phyloP scores from a whole-genome alignment of 176 grass and related monocot species.

The Rhynchospora pubera region DNA sequence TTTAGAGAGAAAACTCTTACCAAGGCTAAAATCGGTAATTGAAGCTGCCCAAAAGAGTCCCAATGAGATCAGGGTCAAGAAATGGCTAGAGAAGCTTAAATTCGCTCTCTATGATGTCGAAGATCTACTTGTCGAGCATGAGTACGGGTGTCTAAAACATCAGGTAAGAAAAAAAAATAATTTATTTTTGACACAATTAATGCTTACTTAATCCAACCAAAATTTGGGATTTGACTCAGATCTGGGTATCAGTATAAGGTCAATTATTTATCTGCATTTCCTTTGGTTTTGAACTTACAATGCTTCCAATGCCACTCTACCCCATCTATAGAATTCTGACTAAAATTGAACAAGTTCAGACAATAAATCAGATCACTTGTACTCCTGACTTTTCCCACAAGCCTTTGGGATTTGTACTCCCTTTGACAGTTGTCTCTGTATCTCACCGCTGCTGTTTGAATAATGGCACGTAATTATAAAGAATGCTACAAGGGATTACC shows the following conservation, averaged over 20 bases:
- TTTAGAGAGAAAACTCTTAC: slow-evolving; percentile 4
- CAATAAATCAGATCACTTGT: not conserved
- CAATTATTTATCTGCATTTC: not conserved
- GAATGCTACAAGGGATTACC: not conserved
- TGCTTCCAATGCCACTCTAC: not conserved
- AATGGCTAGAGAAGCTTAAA: slow-evolving; percentile 21
- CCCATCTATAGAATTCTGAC: not conserved
- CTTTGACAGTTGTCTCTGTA: not conserved
- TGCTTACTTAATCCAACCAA: not conserved
- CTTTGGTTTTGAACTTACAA: not conserved
- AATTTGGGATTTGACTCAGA: not conserved
- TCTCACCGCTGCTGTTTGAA: not conserved
- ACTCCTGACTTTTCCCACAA: not conserved
- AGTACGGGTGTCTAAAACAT: not conserved
- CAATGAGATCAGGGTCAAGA: not conserved
- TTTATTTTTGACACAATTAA: not conserved
- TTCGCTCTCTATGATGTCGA: slow-evolving; percentile 2
- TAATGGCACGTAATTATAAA: not conserved
- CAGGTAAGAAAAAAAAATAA: not conserved
- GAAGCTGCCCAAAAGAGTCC: not conserved
- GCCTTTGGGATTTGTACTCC: not conserved
- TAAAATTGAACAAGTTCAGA: not conserved
- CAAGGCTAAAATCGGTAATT: not conserved
- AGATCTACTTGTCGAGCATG: slow-evolving; percentile 20
- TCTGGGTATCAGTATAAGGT: not conserved